These are phyloP conservation scores for Fusarium pseudograminearum DNA, from an alignment of 2,329 filamentous ascomycete species.

Conservation along the genomic window DNA sequence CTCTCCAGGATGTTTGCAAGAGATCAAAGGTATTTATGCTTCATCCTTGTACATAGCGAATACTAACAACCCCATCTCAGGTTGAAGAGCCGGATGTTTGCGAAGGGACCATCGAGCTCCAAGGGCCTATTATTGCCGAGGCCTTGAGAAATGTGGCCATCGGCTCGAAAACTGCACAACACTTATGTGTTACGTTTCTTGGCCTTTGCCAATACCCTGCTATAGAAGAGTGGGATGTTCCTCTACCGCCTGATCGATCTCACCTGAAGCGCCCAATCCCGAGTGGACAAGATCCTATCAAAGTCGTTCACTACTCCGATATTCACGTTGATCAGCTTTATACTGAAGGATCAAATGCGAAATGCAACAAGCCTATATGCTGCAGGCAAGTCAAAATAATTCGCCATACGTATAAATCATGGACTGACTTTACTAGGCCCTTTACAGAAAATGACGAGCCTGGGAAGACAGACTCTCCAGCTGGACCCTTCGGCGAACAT, in stretches of 20 bases:
- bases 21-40: conserved; percentile 46
- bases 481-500: conserved; percentile 64
- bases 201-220: conserved; percentile 65
- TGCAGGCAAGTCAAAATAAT: conserved; percentile 57
- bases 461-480: conserved; percentile 62
- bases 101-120: conserved; percentile 61
- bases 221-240: conserved; percentile 57
- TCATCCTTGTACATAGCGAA: no score
- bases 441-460: conserved; percentile 62
- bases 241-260: conserved; percentile 59
- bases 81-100: conserved; percentile 68
- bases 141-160: conserved; percentile 61
- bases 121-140: conserved; percentile 66
- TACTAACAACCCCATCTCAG: conserved; percentile 44
- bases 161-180: conserved; percentile 62
- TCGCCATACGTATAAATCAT: no score
- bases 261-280: conserved; percentile 53
- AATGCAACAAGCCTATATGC: conserved; percentile 70
- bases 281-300: conserved; percentile 61
- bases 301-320: conserved; percentile 70
- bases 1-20: conserved; percentile 51
- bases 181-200: conserved; percentile 66
- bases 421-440: conserved; percentile 48
- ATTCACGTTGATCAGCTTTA: conserved; percentile 70
- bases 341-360: conserved; percentile 62